Evolutionary conservation across 352 stramenopile species (phyloP).

Genomic region (Phytopythium sindhum): DNA sequence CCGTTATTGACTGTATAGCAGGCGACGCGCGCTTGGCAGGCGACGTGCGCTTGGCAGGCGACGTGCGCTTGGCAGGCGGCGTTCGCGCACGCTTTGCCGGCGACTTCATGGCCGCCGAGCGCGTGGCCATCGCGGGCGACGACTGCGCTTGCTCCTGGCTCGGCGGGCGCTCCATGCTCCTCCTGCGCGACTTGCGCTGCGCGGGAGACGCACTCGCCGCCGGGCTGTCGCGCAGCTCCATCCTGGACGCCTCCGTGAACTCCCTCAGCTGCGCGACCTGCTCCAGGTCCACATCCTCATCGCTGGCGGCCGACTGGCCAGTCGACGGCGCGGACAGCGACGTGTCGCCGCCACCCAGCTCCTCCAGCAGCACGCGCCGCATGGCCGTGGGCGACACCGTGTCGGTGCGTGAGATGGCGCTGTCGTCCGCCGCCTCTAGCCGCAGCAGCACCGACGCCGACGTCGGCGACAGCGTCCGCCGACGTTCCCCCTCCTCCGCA

Average conservation of each 20-base stretch:
- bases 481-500: constrained; percentile 6
- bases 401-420: constrained; percentile 18
- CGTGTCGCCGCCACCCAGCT: background rate
- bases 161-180: constrained; percentile 6
- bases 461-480: constrained; percentile 43
- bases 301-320: background rate
- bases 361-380: constrained; percentile 16
- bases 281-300: background rate
- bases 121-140: background rate
- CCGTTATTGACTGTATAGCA: background rate
- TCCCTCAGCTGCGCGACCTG: constrained; percentile 7
- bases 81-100: constrained; percentile 11
- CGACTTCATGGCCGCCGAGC: background rate
- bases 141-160: too few relatives aligned
- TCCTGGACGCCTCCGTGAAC: background rate
- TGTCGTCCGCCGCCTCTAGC: constrained; percentile 10
- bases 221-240: constrained; percentile 7
- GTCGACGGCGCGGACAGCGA: background rate
- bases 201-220: constrained; percentile 11
- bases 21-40: constrained; percentile 12
- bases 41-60: background rate
- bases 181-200: constrained; percentile 9
- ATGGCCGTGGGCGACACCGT: constrained; percentile 29
- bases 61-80: constrained; percentile 13
- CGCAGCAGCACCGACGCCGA: constrained; percentile 31